Conservation (phyloP, 2,329 filamentous ascomycete species). For the Hypoxylon sp. region DNA sequence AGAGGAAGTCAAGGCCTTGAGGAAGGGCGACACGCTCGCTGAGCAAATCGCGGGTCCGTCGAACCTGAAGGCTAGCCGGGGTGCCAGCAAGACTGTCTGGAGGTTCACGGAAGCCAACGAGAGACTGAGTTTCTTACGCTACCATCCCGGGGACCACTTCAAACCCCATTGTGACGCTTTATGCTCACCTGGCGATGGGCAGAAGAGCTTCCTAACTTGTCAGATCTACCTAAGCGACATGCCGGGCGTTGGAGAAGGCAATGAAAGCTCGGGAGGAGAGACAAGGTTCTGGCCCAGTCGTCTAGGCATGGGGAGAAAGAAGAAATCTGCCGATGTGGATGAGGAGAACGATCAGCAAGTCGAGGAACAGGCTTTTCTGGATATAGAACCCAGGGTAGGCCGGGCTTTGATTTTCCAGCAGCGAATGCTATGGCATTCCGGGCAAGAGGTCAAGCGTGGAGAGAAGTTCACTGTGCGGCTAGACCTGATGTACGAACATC, state of each 20-base stretch:
- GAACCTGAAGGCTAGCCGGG: constrained; percentile 46
- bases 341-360: constrained; percentile 6
- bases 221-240: constrained; percentile 51
- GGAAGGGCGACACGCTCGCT: constrained; percentile 41
- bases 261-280: constrained; percentile 38
- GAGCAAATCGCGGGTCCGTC: constrained; percentile 43
- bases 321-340: constrained; percentile 26
- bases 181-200: constrained; percentile 41
- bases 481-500: constrained; percentile 51
- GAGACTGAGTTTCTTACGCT: constrained; percentile 71
- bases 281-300: constrained; percentile 48
- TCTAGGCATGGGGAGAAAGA: constrained; percentile 46
- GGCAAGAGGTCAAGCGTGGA: constrained; percentile 50
- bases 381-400: constrained; percentile 51
- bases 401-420: constrained; percentile 53
- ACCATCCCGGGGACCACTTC: constrained; percentile 71
- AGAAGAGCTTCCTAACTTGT: constrained; percentile 53
- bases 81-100: constrained; percentile 48
- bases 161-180: constrained; percentile 56
- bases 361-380: constrained; percentile 43
- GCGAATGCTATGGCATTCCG: constrained; percentile 52
- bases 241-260: constrained; percentile 27
- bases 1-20: constrained; percentile 42
- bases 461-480: constrained; percentile 52
- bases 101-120: constrained; percentile 64